Evolutionary conservation across 2,329 filamentous ascomycete genomes (phyloP), one percentile per base, ranked within the genome.

Genomic region (Fusarium mexicanum): DNA sequence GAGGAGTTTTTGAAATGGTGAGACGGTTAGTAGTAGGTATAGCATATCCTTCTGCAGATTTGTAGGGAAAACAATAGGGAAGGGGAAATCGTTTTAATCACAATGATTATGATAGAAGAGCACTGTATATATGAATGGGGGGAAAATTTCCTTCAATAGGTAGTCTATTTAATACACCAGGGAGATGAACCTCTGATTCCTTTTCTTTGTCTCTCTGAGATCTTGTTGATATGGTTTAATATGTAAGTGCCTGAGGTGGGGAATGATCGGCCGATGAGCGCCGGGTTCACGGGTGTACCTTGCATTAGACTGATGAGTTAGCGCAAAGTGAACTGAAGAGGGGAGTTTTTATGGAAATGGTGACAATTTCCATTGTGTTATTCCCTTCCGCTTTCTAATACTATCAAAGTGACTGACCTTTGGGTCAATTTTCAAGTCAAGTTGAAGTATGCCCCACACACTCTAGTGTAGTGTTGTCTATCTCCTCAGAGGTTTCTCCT

Each of bases 401-500:
- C 22, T 46, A 33, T 26, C 18, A 59, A 35, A 24, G 16, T 29
- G 26, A 31, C 10, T 37, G 31, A 44, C 29, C 22, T 18, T n/a
- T 24, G 13, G 17, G 31, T 17, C 16, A 46, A 46, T 22, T 20
- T 18, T 11, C 29, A 6, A 20, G 20, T n/a, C 12, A 58, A 58
- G 17, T 22, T 17, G 40, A 35, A 29, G 26, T 41, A 41, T 61
- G 10, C 26, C 18, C n/a, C 22, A 14, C 22, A 14, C 18, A 24
- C 13, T 24, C 31, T 35, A 38, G 14, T 48, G 12, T 33, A 38
- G 14, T 48, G 12, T 37, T n/a, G 3, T 54, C 35, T 75, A 83
- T 64, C 80, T 80, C 62, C 81, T 86, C 29, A 92, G 78, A 65
- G 84, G 86, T 80, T 85, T 90, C 81, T 92, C 91, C 67, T 83